These are phyloP conservation scores for Thielaviopsis euricoi DNA, from an alignment of 2,329 filamentous ascomycete genomes.

Conservation along the genomic window DNA sequence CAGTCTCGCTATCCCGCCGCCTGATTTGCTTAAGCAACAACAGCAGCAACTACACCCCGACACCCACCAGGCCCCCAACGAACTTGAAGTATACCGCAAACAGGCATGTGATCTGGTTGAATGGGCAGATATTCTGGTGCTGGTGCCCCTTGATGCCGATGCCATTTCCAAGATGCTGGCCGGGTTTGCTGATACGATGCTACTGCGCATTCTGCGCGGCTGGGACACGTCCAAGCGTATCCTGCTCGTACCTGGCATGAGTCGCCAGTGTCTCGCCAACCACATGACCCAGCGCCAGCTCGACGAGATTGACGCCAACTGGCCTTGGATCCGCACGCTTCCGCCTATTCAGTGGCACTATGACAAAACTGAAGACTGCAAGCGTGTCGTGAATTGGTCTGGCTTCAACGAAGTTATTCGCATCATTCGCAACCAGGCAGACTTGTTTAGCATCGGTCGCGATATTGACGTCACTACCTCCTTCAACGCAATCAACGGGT, in stretches of 20 bases:
- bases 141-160: constrained; percentile 73
- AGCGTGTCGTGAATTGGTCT: constrained; percentile 42
- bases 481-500: constrained; percentile 22
- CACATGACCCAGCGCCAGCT: constrained; percentile 79
- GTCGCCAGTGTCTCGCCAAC: constrained; percentile 74
- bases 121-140: constrained; percentile 76
- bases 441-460: constrained; percentile 56
- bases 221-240: constrained; percentile 83
- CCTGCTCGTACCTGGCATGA: constrained; percentile 77
- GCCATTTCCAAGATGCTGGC: constrained; percentile 76
- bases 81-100: constrained; percentile 8
- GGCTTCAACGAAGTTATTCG: constrained; percentile 55
- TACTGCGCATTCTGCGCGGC: constrained; percentile 65
- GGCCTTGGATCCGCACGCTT: constrained; percentile 74
- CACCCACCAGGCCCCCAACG: constrained; percentile 10
- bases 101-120: constrained; percentile 52
- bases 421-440: constrained; percentile 61
- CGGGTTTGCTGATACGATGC: constrained; percentile 64
- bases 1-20: constrained; percentile 26
- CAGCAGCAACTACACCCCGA: background rate
- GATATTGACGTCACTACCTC: constrained; percentile 38
- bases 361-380: constrained; percentile 31
- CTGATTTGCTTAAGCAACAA: constrained; percentile 12
- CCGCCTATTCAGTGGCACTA: constrained; percentile 73
- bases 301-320: constrained; percentile 65